Base-by-base conservation (phyloP, 108 stramenopile species). In the Licmophora abbreviata region DNA sequence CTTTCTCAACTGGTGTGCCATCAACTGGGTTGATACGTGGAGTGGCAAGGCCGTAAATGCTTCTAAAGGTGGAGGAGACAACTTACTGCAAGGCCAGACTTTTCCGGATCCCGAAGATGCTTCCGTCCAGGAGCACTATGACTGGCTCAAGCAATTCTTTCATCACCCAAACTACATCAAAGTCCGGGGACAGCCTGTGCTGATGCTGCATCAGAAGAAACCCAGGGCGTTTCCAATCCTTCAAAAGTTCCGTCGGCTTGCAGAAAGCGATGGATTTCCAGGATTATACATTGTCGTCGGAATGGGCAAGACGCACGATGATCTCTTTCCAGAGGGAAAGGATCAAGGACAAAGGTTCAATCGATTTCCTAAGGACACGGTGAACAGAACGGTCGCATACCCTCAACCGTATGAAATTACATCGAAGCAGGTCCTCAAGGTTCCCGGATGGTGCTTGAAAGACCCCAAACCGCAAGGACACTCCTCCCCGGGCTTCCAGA, bases 61-160 rank as follows among this genome's bases (percentile, higher is more conserved):
- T 37, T 36, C 24, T 14, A 33, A 4, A 22, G 5, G 36, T 3
- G 2, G 12, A 2, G 4, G 41, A 21, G 43, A 44, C 22, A 29
- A 29, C 2, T 57, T 63, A 3, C 43, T 80, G 20, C 74, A 80
- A 66, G 35, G 56, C n/a, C 79, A 80, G 50, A 63, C 52, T 33
- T 82, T 77, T 41, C 52, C 38, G 4, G 2, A 5, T 3, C 3
- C 44, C 26, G 2, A 2, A 29, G 38, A 62, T 9, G 61, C 48
- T 18, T 57, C 51, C 31, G 58, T 76, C 11, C 37, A 57, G 21
- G 59, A 66, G 5, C 74, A 83, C 54, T 83, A 83, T 32, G 30
- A 64, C 23, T 83, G 81, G 81, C 42, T 83, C 18, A 36, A 37
- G 21, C 64, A 52, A 51, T 83, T 83, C 42, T 83, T 79, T 53